A percentile compares a stretch with the other conserved stretches of the same genome.
Evolutionary conservation across 2,329 filamentous ascomycete species (phyloP).

Genomic region (Talaromyces amestolkiae): DNA sequence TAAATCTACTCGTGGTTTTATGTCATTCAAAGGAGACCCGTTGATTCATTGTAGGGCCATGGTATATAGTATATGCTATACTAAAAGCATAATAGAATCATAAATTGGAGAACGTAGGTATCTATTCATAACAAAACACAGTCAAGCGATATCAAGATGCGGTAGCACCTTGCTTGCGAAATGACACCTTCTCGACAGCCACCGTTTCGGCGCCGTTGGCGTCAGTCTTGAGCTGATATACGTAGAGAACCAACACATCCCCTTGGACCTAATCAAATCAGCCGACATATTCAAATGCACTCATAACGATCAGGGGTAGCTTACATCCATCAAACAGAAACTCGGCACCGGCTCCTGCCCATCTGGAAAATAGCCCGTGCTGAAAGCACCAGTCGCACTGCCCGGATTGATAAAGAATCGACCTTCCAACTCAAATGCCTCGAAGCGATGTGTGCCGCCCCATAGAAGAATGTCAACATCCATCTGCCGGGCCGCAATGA

Average conservation of each 20-base stretch:
- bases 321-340: conserved; percentile 96
- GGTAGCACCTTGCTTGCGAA: conserved; percentile 70
- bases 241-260: conserved; percentile 91
- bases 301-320: conserved; percentile 40
- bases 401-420: conserved; percentile 71
- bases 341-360: conserved; percentile 76
- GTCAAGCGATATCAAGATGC: conserved; percentile 43
- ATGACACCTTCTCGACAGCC: conserved; percentile 81
- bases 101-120: conserved; percentile 6
- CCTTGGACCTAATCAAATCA: conserved; percentile 72
- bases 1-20: neutral
- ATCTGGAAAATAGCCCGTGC: conserved; percentile 57
- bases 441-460: conserved; percentile 68
- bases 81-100: neutral
- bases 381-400: conserved; percentile 65
- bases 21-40: neutral
- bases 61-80: neutral
- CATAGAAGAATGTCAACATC: conserved; percentile 68
- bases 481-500: conserved; percentile 69
- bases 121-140: conserved; percentile 11
- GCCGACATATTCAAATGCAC: conserved; percentile 15
- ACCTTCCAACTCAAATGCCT: conserved; percentile 69
- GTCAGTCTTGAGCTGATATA: conserved; percentile 81
- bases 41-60: neutral
- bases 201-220: conserved; percentile 74